A percentile compares a stretch with the other conserved stretches of the same genome.
These are phyloP conservation scores for Suaeda aralocaspica DNA, from an alignment of 148 eudicot species.

Conservation along the genomic window DNA sequence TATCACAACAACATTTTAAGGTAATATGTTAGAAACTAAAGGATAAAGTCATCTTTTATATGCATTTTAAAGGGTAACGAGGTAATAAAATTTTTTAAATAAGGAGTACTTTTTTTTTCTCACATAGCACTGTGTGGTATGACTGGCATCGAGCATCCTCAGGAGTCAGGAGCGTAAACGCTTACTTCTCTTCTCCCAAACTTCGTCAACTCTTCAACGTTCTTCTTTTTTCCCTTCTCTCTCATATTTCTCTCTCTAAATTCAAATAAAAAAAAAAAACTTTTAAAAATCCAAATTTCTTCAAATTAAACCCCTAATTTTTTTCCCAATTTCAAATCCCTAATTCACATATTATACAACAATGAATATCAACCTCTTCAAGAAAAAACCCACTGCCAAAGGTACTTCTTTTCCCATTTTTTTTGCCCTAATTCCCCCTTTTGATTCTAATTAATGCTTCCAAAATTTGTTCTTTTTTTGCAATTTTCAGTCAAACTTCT, in stretches of 20 bases:
- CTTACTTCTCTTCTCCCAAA: not conserved
- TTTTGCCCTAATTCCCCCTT: slow-evolving; percentile 31
- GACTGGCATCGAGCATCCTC: no score
- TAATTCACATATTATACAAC: not conserved
- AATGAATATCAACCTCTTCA: slow-evolving; percentile 70
- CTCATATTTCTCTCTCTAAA: not conserved
- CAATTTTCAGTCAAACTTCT: not conserved
- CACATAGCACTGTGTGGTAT: no score
- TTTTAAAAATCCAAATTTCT: not conserved
- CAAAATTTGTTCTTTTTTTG: not conserved
- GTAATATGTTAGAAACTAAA: no score
- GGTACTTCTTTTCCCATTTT: slow-evolving; percentile 47
- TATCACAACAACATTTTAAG: no score
- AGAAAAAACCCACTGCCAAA: slow-evolving; percentile 84
- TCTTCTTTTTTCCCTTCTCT: not conserved
- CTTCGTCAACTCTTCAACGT: slow-evolving; percentile 18
- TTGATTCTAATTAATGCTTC: not conserved
- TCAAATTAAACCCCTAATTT: not conserved
- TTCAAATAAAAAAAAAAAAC: no score
- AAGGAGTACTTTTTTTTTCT: no score
- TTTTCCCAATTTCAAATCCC: not conserved
- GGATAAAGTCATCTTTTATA: no score
- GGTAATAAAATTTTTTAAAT: no score
- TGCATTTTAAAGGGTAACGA: no score
- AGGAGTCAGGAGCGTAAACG: not conserved